Percentiles rank a stretch among this genome's conserved stretches.
Evolutionary conservation across 768 basidiomycete genomes (phyloP).

Genomic region (Mycena latifolia): DNA sequence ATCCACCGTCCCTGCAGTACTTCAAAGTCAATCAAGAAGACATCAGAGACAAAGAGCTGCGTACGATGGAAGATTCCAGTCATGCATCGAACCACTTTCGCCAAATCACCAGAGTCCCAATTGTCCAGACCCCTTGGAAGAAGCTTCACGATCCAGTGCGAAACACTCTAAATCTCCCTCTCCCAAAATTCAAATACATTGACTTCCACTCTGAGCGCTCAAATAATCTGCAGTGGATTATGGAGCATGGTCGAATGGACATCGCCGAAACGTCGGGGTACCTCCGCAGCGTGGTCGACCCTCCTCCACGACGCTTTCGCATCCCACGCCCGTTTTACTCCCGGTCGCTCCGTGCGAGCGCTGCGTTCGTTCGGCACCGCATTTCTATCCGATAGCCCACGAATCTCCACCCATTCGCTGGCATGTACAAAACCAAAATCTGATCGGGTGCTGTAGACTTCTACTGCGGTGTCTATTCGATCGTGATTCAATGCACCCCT

Average conservation of each 20-base stretch:
- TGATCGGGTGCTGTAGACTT: too few species aligned
- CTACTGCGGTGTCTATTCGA: too few species aligned
- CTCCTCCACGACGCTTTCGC: not conserved
- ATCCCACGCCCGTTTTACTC: not conserved
- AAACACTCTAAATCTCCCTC: not conserved
- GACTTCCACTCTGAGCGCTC: not conserved
- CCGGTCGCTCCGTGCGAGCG: not conserved
- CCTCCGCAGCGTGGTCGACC: slow-evolving; percentile 1
- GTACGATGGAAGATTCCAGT: not conserved
- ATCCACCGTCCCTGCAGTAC: not conserved
- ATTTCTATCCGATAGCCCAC: not conserved
- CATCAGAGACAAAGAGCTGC: not conserved
- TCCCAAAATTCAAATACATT: not conserved
- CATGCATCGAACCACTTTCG: not conserved
- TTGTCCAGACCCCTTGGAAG: too few species aligned
- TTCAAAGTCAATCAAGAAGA: not conserved
- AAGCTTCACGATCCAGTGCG: not conserved
- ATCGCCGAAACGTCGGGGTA: not conserved
- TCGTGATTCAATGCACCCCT: too few species aligned
- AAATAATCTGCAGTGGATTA: not conserved
- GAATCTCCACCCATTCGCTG: not conserved
- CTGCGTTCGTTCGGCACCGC: slow-evolving; percentile 1
- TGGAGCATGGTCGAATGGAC: not conserved
- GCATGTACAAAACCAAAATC: too few species aligned
- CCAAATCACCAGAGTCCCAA: not conserved